Percentiles rank a stretch among this genome's conserved stretches.
phyloP scores from a whole-genome alignment of 2,329 filamentous ascomycete genomes.

The Colletotrichum echinochloae region DNA sequence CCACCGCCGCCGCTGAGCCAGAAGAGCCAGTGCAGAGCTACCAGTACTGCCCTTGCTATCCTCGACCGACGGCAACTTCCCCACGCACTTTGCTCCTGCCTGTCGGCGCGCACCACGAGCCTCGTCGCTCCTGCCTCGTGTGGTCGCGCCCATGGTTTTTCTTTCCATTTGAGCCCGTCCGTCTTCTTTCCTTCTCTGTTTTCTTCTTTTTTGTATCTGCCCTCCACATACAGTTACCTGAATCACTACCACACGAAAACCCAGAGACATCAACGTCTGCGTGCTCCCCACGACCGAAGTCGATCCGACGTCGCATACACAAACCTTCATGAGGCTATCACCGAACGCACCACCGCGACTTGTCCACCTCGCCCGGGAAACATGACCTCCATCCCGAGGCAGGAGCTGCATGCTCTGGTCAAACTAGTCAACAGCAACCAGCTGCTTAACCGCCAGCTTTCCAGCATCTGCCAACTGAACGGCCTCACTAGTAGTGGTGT shows the following conservation, averaged over 20 bases:
- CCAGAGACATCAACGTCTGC: background rate
- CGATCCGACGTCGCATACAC: constrained; percentile 31
- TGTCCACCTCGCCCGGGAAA: constrained; percentile 34
- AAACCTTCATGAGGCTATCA: constrained; percentile 41
- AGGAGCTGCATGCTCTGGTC: constrained; percentile 60
- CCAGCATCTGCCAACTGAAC: constrained; percentile 80
- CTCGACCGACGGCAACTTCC: constrained; percentile 29
- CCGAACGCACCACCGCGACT: constrained; percentile 26
- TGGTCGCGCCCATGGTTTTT: constrained; percentile 34
- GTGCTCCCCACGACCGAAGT: constrained; percentile 18
- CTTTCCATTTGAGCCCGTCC: constrained; percentile 28
- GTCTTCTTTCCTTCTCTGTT: constrained; percentile 18
- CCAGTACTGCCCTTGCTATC: constrained; percentile 36
- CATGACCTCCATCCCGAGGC: constrained; percentile 49
- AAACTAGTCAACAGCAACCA: constrained; percentile 57
- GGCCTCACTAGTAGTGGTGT: constrained; percentile 83
- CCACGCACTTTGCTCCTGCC: constrained; percentile 35
- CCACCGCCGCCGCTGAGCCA: background rate
- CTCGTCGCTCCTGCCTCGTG: constrained; percentile 37
- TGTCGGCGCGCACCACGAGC: constrained; percentile 38
- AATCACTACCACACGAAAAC: background rate
- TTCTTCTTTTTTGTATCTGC: background rate
- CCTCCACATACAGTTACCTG: background rate
- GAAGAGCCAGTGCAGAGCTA: background rate
- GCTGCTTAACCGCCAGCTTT: constrained; percentile 74